These are phyloP conservation scores for Leishmania guyanensis DNA, from an alignment of 208 protist genomes.

Conservation along the genomic window DNA sequence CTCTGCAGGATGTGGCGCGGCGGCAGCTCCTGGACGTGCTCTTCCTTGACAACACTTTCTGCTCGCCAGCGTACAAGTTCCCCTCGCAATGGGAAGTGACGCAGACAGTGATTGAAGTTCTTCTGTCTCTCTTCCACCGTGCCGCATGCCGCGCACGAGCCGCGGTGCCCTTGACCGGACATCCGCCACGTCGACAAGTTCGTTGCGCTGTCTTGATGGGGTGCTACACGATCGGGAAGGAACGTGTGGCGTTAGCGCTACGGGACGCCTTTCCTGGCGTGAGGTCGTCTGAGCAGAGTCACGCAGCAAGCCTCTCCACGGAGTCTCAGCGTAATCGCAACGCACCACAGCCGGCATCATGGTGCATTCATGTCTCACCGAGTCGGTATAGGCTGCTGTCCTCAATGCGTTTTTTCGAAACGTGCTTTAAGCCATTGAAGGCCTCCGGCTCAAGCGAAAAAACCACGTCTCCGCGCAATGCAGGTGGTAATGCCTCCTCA, in stretches of 20 bases:
- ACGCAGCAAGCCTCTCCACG: no score
- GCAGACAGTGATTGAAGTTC: constrained; percentile 48
- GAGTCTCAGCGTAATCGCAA: background rate
- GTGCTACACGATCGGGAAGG: constrained; percentile 92
- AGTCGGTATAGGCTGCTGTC: constrained; percentile 30
- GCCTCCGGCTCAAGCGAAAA: background rate
- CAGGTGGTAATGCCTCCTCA: background rate
- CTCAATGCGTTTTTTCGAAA: constrained; percentile 32
- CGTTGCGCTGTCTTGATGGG: constrained; percentile 85
- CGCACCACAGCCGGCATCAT: background rate
- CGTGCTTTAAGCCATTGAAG: constrained; percentile 21
- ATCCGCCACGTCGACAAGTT: constrained; percentile 12
- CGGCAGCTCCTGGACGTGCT: constrained; percentile 67
- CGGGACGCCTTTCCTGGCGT: constrained; percentile 52
- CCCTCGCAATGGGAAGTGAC: constrained; percentile 65
- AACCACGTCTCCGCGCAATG: background rate
- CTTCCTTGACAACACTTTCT: constrained; percentile 95
- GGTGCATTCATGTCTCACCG: constrained; percentile 36
- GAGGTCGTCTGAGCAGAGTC: background rate
- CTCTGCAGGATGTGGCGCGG: constrained; percentile 40
- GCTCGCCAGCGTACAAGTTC: constrained; percentile 77
- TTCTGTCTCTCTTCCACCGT: constrained; percentile 46
- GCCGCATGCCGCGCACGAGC: background rate
- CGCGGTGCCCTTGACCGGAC: background rate
- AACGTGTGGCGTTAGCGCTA: constrained; percentile 80